Percentiles rank a stretch among this genome's conserved stretches.
These are phyloP conservation scores for sunflower (Helianthus annuus) DNA, from an alignment of 129 eudicot genomes.

Conservation along the genomic window DNA sequence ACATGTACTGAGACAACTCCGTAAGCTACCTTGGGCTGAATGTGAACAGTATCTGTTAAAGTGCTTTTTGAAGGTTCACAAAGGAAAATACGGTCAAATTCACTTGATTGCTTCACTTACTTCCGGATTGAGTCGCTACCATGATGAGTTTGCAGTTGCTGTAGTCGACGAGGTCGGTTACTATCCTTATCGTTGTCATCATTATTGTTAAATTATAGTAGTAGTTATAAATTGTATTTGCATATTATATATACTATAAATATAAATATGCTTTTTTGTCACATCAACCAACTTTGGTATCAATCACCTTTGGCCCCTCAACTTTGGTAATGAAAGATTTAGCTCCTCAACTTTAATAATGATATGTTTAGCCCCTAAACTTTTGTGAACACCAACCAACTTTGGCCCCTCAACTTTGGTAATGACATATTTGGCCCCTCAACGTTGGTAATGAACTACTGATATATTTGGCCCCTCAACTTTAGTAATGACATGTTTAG, in stretches of 20 bases:
- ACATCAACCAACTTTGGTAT: too few relatives aligned
- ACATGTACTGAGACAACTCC: conserved; percentile 88
- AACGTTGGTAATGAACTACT: too few relatives aligned
- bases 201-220: neutral
- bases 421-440: too few relatives aligned
- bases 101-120: conserved; percentile 96
- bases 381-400: too few relatives aligned
- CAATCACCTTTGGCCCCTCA: too few relatives aligned
- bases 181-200: neutral
- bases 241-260: neutral
- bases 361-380: too few relatives aligned
- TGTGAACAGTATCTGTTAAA: conserved; percentile 82
- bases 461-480: too few relatives aligned
- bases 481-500: too few relatives aligned
- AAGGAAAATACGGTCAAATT: conserved; percentile 96
- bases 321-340: too few relatives aligned
- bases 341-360: too few relatives aligned
- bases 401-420: too few relatives aligned
- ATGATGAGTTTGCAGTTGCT: conserved; percentile 90
- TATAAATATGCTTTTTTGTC: too few relatives aligned
- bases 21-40: conserved; percentile 95
- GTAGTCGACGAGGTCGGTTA: conserved; percentile 91
- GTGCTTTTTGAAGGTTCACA: conserved; percentile 92
- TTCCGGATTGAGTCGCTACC: conserved; percentile 96
- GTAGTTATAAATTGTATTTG: neutral